phyloP scores from a whole-genome alignment of 305 asterid species.

The Lippia alba region DNA sequence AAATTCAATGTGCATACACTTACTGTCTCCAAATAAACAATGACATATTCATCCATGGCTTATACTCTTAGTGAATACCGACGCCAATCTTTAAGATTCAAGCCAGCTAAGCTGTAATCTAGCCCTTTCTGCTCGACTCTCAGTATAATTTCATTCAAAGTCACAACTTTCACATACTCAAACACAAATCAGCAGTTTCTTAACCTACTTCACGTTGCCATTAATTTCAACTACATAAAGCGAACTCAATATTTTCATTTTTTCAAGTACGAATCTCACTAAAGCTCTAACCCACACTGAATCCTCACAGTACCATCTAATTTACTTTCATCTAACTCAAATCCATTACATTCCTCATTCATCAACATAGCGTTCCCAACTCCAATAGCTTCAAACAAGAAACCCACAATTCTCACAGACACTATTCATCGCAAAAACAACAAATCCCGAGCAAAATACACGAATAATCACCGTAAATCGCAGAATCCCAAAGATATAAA shows the following conservation, averaged over 20 bases:
- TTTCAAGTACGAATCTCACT: too few relatives aligned
- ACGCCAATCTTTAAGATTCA: too few relatives aligned
- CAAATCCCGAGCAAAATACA: not conserved
- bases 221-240: too few relatives aligned
- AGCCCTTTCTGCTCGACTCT: too few relatives aligned
- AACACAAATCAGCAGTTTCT: too few relatives aligned
- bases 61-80: too few relatives aligned
- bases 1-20: not conserved
- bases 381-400: conserved; percentile 20
- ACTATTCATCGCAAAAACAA: conserved; percentile 4
- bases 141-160: too few relatives aligned
- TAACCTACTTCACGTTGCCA: too few relatives aligned
- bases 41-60: not conserved
- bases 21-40: not conserved
- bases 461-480: not conserved
- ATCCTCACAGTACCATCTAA: not conserved
- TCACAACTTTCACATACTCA: too few relatives aligned
- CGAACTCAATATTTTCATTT: too few relatives aligned
- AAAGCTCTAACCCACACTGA: not conserved
- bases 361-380: not conserved
- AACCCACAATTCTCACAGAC: not conserved
- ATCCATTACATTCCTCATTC: not conserved
- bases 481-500: not conserved
- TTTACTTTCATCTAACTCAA: not conserved
- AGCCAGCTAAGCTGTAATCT: too few relatives aligned